phyloP scores from a whole-genome alignment of 2,329 filamentous ascomycete species.

The Daldinia sp. region DNA sequence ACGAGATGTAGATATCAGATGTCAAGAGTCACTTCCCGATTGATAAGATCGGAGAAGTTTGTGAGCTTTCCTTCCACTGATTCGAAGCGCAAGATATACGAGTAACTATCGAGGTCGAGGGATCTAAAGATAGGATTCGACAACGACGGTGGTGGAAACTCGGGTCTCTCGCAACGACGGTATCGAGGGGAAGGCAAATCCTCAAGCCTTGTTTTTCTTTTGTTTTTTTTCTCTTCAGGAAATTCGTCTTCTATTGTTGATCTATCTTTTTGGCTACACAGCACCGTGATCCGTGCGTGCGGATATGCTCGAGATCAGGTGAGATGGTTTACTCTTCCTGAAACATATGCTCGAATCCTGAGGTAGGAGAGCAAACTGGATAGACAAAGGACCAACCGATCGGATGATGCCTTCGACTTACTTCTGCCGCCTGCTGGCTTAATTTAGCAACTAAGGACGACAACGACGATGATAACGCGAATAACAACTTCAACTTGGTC shows the following conservation, averaged over 20 bases:
- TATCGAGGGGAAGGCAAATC: constrained; percentile 34
- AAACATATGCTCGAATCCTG: constrained; percentile 38
- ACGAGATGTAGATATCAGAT: constrained; percentile 39
- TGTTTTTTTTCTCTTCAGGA: constrained; percentile 16
- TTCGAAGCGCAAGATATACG: constrained; percentile 44
- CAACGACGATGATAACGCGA: constrained; percentile 3
- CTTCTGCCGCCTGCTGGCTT: constrained; percentile 35
- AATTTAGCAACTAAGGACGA: constrained; percentile 28
- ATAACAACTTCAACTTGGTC: neutral
- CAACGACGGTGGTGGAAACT: constrained; percentile 41
- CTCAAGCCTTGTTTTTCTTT: constrained; percentile 36
- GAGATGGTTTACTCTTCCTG: constrained; percentile 21
- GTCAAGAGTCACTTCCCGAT: constrained; percentile 38
- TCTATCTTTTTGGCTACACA: constrained; percentile 46
- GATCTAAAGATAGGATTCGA: constrained; percentile 43
- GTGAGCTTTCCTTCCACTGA: constrained; percentile 34
- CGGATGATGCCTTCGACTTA: constrained; percentile 26
- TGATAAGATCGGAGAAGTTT: constrained; percentile 35
- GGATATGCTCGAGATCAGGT: constrained; percentile 31
- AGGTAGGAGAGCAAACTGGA: constrained; percentile 37
- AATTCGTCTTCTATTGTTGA: constrained; percentile 44
- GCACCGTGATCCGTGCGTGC: constrained; percentile 47
- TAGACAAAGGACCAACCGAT: constrained; percentile 38
- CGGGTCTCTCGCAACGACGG: constrained; percentile 43
- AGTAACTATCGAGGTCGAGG: constrained; percentile 44